Evolutionary conservation across 768 basidiomycete species (phyloP).

Genomic region (Tulasnella sp.): DNA sequence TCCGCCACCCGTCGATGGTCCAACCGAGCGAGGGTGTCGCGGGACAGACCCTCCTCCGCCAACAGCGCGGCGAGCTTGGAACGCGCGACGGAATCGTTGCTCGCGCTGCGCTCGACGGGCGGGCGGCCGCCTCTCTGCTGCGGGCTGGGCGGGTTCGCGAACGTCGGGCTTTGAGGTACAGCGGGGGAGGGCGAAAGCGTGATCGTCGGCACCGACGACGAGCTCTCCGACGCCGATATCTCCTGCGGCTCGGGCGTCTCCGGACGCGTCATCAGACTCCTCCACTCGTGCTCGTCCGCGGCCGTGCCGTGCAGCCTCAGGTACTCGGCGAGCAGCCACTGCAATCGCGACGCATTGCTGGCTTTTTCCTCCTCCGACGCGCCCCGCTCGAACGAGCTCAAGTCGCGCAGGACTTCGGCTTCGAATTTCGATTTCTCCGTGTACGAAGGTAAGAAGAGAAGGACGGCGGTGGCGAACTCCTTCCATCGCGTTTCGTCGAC

Average conservation of each 20-base stretch:
- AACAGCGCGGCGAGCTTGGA: not conserved
- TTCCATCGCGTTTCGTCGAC: constrained; percentile 52
- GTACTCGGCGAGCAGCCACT: constrained; percentile 71
- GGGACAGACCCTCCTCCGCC: constrained; percentile 62
- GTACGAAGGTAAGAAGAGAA: constrained; percentile 63
- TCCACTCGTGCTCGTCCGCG: constrained; percentile 57
- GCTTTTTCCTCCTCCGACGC: constrained; percentile 49
- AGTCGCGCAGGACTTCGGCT: constrained; percentile 60
- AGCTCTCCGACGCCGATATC: constrained; percentile 11
- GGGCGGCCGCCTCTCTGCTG: not conserved
- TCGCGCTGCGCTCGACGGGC: constrained; percentile 14
- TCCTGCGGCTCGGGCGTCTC: not conserved
- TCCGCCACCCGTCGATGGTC: constrained; percentile 64
- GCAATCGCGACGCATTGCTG: constrained; percentile 53
- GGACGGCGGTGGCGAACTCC: constrained; percentile 62
- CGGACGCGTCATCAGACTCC: constrained; percentile 41
- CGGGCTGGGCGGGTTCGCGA: not conserved
- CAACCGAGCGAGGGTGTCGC: constrained; percentile 65
- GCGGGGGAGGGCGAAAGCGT: constrained; percentile 33
- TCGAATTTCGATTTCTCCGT: constrained; percentile 64
- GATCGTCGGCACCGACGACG: constrained; percentile 25
- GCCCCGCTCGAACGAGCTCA: constrained; percentile 58
- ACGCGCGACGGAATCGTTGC: constrained; percentile 12
- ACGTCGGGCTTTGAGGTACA: not conserved
- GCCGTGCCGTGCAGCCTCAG: constrained; percentile 60